phyloP scores from a whole-genome alignment of 1,284 basidiomycete species.

The Lentinula novae-zelandiae region DNA sequence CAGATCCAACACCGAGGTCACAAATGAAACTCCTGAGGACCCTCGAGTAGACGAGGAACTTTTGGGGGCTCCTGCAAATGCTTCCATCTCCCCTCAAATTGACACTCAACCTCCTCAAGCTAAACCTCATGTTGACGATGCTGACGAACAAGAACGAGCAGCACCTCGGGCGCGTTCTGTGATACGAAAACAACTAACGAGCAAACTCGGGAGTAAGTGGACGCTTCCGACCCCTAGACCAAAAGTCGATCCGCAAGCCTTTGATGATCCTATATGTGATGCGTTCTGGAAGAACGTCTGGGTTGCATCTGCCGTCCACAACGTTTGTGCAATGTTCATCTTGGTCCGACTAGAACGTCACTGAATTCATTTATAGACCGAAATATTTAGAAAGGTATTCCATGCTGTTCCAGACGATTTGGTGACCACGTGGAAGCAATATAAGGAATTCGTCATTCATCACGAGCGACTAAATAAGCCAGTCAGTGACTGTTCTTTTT shows the following conservation, averaged over 20 bases:
- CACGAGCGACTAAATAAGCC: slow-evolving; percentile 74
- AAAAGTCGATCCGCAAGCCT: slow-evolving; percentile 69
- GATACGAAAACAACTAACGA: slow-evolving; percentile 52
- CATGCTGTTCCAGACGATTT: slow-evolving; percentile 88
- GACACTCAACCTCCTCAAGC: slow-evolving; percentile 47
- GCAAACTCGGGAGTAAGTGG: slow-evolving; percentile 56
- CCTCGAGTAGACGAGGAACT: slow-evolving; percentile 36
- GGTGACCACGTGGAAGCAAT: slow-evolving; percentile 92
- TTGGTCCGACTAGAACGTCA: slow-evolving; percentile 10
- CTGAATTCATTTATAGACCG: slow-evolving; percentile 56
- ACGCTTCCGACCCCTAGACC: slow-evolving; percentile 66
- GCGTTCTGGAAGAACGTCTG: slow-evolving; percentile 88
- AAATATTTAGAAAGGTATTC: slow-evolving; percentile 92
- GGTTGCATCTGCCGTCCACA: slow-evolving; percentile 81
- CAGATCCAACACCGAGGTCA: not conserved
- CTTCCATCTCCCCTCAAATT: slow-evolving; percentile 33
- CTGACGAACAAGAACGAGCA: slow-evolving; percentile 48
- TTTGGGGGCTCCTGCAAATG: slow-evolving; percentile 54
- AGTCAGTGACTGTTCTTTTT: slow-evolving; percentile 33
- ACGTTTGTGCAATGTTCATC: slow-evolving; percentile 51
- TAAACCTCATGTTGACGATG: slow-evolving; percentile 40
- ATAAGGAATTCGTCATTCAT: slow-evolving; percentile 79
- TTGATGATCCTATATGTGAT: slow-evolving; percentile 86
- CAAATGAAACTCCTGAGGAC: slow-evolving; percentile 27
- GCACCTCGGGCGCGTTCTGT: slow-evolving; percentile 46